Evolutionary conservation across 768 basidiomycete genomes (phyloP), one percentile per base, ranked within the genome.

Genomic region (Kwoniella bestiolae): DNA sequence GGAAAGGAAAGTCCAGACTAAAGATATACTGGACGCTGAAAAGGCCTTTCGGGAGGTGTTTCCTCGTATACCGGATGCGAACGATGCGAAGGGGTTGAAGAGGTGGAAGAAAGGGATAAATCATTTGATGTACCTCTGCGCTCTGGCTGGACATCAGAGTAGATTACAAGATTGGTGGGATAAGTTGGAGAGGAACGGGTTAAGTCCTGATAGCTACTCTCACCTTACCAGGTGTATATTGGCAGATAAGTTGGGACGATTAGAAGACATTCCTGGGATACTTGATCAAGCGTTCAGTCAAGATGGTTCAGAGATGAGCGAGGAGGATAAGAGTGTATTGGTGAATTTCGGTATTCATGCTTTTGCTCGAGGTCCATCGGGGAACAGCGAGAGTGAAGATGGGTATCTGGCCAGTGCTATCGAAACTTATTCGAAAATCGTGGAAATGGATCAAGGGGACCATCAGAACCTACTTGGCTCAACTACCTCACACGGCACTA

Each of bases 91-190:
- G n/a, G 56, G n/a, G 2, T 7, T 29, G 29, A 21, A 25, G 28
- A 29, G 32, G 23, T 65, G 57, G 29, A 49, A 50, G 29, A 38
- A 34, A 23, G 23, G 38, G n/a, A 60, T 72, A 34, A 70, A 73
- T 52, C 71, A 74, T 38, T 23, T 75, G 50, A 63, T 77, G 18
- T 77, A 77, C 47, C 64, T 77, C 21, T 60, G 60, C n/a, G 69
- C 76, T 4, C 38, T 67, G 18, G 61, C 65, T 2, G 56, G 61
- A 25, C 57, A 68, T 38, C 57, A 65, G 21, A 28, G 21, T 6
- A 32, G 51, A 35, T 66, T 68, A 28, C 46, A 69, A 26, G 32
- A 66, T 23, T 69, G 67, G 67, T 69, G 61, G 65, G 34, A 41
- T 6, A 49, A 41, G 31, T 14, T 63, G 18, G 2, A 2, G 2